Percentiles rank a stretch among this genome's conserved stretches.
Conservation (phyloP, 139 green algal species). For the Micractinium sp. region DNA sequence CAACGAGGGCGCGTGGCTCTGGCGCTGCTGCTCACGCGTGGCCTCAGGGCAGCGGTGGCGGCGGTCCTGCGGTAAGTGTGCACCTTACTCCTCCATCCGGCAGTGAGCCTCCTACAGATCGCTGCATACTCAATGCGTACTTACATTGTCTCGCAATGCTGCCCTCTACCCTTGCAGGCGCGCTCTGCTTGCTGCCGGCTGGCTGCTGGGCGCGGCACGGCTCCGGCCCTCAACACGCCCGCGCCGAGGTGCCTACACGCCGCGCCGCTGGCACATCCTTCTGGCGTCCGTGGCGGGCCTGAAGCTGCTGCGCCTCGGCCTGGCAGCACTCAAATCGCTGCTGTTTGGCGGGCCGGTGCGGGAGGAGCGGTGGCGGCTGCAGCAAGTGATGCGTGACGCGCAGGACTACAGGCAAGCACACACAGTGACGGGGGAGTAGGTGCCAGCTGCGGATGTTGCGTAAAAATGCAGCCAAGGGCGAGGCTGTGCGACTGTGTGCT, state of each 20-base stretch:
- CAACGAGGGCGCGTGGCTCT: not conserved
- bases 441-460: not conserved
- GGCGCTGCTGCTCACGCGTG: not conserved
- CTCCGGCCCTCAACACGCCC: not conserved
- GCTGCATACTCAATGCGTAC: not conserved
- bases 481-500: not conserved
- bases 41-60: not conserved
- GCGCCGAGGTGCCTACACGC: not conserved
- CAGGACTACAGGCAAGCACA: not conserved
- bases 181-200: not conserved
- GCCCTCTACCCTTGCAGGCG: not conserved
- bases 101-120: not conserved
- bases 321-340: not conserved
- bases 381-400: not conserved
- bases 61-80: not conserved
- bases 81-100: not conserved
- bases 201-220: not conserved
- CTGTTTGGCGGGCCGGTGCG: not conserved
- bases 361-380: constrained; percentile 6
- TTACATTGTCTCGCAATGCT: not conserved
- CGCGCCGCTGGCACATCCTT: constrained; percentile 30
- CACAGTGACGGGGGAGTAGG: too few relatives aligned
- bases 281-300: not conserved
- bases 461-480: not conserved
- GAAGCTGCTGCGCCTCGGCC: not conserved